These are phyloP conservation scores for Nitzschia sp. DNA, from an alignment of 108 stramenopile genomes.

Conservation along the genomic window DNA sequence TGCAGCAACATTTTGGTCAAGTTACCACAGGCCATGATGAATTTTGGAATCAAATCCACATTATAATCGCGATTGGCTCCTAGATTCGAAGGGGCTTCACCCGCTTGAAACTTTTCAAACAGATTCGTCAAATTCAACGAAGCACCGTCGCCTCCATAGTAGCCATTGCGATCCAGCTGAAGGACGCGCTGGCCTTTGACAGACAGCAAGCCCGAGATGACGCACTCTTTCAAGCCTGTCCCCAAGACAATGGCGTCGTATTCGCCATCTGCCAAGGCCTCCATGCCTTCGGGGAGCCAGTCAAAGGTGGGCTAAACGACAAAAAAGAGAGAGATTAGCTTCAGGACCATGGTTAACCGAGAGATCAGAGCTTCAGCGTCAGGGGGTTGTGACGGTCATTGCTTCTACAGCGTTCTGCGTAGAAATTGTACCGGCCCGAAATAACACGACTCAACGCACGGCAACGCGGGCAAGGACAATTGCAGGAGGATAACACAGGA, in stretches of 20 bases:
- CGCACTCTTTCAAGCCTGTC: conserved; percentile 98
- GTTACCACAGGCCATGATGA: conserved; percentile 99
- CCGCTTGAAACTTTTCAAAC: conserved; percentile 96
- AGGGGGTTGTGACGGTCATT: not conserved
- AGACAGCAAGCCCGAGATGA: conserved; percentile 95
- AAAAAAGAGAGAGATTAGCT: not conserved
- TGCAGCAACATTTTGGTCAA: conserved; percentile 98
- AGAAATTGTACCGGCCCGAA: not conserved
- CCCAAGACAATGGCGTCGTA: conserved; percentile 99
- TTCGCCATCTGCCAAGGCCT: conserved; percentile 97
- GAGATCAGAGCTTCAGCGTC: not conserved
- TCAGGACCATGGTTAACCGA: not conserved
- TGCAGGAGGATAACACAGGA: not conserved
- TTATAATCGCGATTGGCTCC: conserved; percentile 97
- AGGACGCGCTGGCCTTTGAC: conserved; percentile 95
- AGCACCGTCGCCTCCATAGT: conserved; percentile 98
- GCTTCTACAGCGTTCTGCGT: not conserved
- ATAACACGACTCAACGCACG: not conserved
- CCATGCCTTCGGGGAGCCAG: conserved; percentile 93
- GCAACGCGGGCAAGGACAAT: not conserved
- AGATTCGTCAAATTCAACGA: conserved; percentile 96
- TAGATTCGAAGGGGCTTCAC: conserved; percentile 71
- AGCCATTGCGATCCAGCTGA: conserved; percentile 97
- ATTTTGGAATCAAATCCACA: conserved; percentile 98
- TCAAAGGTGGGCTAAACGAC: conserved; percentile 53